Percentiles rank a stretch among this genome's conserved stretches.
Evolutionary conservation across 2,329 filamentous ascomycete species (phyloP).

Genomic region (Verticillium dahliae): DNA sequence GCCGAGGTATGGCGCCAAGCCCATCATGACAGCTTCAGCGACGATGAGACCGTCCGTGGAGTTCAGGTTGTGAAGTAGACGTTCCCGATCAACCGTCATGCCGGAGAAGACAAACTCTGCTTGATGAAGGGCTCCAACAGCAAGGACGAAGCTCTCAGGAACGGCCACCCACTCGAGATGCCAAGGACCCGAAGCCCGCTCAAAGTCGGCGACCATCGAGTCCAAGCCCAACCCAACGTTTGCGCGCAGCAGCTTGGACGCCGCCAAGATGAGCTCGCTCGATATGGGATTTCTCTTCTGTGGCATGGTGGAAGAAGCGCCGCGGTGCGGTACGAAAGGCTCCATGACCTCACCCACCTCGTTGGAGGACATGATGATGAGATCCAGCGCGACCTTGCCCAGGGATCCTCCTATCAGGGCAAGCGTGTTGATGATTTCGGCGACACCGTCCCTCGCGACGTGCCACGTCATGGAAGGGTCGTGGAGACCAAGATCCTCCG

Average conservation of each 20-base stretch:
- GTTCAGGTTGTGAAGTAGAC: slow-evolving; percentile 31
- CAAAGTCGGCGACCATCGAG: slow-evolving; percentile 51
- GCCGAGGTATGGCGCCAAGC: slow-evolving; percentile 42
- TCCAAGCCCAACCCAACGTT: slow-evolving; percentile 46
- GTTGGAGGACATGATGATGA: slow-evolving; percentile 52
- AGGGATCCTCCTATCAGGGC: slow-evolving; percentile 45
- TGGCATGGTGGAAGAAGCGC: slow-evolving; percentile 50
- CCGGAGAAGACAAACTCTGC: slow-evolving; percentile 46
- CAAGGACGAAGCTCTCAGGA: slow-evolving; percentile 45
- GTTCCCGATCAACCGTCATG: slow-evolving; percentile 40
- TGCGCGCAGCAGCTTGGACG: slow-evolving; percentile 44
- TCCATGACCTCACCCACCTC: slow-evolving; percentile 44
- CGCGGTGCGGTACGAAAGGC: slow-evolving; percentile 47
- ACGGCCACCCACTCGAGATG: slow-evolving; percentile 53
- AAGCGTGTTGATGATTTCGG: slow-evolving; percentile 46
- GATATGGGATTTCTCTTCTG: slow-evolving; percentile 55
- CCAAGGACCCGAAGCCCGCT: slow-evolving; percentile 52
- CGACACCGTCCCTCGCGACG: slow-evolving; percentile 45
- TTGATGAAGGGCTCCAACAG: slow-evolving; percentile 45
- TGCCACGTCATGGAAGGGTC: slow-evolving; percentile 52
- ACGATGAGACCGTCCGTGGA: slow-evolving; percentile 48
- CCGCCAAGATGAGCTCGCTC: slow-evolving; percentile 47
- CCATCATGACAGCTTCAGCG: slow-evolving; percentile 56
- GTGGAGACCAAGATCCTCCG: slow-evolving; percentile 35
- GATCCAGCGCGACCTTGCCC: slow-evolving; percentile 48